These are phyloP conservation scores for Solidago caesia DNA, from an alignment of 129 eudicot species.

Conservation along the genomic window DNA sequence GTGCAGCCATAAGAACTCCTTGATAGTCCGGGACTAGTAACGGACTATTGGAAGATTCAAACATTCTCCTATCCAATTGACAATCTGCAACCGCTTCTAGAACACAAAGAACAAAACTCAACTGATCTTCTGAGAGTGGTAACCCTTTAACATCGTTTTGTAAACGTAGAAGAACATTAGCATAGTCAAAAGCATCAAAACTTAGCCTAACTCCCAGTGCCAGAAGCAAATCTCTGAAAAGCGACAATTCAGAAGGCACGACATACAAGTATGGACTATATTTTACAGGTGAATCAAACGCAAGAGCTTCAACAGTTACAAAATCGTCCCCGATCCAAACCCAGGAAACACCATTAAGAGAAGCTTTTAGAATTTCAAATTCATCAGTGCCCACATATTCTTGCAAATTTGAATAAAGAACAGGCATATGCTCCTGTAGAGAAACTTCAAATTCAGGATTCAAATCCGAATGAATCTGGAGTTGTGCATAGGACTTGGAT, in stretches of 20 bases:
- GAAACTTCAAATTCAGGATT: conserved; percentile 50
- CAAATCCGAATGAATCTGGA: conserved; percentile 42
- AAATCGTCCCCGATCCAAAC: conserved; percentile 99
- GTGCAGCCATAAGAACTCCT: conserved; percentile 63
- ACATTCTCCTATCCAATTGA: conserved; percentile 48
- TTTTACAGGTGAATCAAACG: conserved; percentile 95
- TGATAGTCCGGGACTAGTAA: conserved; percentile 76
- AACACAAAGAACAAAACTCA: conserved; percentile 74
- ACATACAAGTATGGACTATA: conserved; percentile 92
- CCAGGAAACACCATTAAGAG: conserved; percentile 65
- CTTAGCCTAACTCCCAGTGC: conserved; percentile 75
- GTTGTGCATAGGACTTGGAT: conserved; percentile 52
- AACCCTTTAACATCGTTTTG: conserved; percentile 66
- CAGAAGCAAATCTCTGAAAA: conserved; percentile 73
- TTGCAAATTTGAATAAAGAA: conserved; percentile 69
- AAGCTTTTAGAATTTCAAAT: conserved; percentile 49
- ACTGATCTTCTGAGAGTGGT: conserved; percentile 75
- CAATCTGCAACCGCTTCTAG: conserved; percentile 85
- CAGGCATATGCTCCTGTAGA: conserved; percentile 61
- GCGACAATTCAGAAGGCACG: conserved; percentile 84
- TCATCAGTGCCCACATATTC: conserved; percentile 58
- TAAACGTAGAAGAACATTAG: conserved; percentile 58
- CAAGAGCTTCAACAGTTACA: conserved; percentile 76
- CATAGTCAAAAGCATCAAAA: conserved; percentile 77
- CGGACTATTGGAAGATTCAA: conserved; percentile 46